These are phyloP conservation scores for Cytospora piceae DNA, from an alignment of 2,329 filamentous ascomycete genomes.

Conservation along the genomic window DNA sequence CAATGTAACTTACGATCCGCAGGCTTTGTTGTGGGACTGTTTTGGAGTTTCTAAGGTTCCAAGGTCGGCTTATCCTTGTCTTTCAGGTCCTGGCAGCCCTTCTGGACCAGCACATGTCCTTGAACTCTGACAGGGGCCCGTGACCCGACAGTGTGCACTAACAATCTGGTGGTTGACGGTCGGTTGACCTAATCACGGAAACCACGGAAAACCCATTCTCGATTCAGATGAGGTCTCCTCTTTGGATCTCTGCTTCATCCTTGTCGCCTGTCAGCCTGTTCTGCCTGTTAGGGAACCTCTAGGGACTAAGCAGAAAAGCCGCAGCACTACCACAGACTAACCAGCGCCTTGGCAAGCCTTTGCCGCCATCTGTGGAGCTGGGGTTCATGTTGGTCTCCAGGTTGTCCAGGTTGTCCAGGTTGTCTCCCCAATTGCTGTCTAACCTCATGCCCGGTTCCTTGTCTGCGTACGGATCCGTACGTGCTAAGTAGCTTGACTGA, in stretches of 20 bases:
- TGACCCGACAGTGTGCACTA: background rate
- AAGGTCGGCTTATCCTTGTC: background rate
- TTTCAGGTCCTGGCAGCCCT: background rate
- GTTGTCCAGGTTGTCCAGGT: background rate
- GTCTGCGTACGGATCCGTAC: background rate
- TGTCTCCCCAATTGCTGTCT: background rate
- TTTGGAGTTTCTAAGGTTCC: no score
- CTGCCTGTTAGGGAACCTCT: background rate
- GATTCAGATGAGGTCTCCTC: background rate
- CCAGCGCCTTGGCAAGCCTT: background rate
- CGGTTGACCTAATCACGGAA: background rate
- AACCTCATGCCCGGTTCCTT: slow-evolving; percentile 1
- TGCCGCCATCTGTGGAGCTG: slow-evolving; percentile 1
- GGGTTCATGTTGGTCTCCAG: background rate
- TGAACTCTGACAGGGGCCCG: no score
- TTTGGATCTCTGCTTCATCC: background rate
- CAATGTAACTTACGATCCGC: background rate
- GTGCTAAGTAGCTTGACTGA: background rate
- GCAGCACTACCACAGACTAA: background rate
- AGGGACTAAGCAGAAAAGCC: background rate
- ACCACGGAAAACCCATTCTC: background rate
- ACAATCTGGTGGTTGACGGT: background rate
- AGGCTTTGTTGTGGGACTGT: background rate
- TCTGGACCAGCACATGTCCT: no score
- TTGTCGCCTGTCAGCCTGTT: background rate